A percentile compares a stretch with the other conserved stretches of the same genome.
These are phyloP conservation scores for Ceratocystis cubensis DNA, from an alignment of 2,329 filamentous ascomycete genomes.

Conservation along the genomic window DNA sequence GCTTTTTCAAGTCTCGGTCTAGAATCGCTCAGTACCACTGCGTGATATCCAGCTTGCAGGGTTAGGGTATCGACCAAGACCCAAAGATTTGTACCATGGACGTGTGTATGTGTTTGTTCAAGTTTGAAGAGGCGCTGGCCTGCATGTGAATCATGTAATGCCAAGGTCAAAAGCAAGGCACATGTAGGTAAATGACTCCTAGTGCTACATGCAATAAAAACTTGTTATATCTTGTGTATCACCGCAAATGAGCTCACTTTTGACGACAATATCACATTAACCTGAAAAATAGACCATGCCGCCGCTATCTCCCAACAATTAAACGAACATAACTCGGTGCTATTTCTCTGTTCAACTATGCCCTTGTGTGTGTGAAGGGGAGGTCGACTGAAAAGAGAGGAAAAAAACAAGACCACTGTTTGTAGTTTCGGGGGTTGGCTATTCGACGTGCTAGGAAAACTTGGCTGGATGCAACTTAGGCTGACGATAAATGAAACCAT, in stretches of 20 bases:
- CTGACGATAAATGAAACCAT: not conserved
- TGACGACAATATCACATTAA: not conserved
- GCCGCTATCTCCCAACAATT: no score
- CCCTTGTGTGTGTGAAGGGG: no score
- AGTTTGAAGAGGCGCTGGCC: conserved; percentile 1
- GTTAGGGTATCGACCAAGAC: not conserved
- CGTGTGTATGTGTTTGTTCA: not conserved
- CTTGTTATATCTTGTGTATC: not conserved
- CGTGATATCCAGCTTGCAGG: not conserved
- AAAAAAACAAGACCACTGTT: no score
- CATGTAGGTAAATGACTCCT: not conserved
- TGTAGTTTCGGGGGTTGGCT: no score
- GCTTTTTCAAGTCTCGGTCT: not conserved
- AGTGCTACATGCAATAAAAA: not conserved
- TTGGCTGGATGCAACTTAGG: not conserved
- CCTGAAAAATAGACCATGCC: not conserved
- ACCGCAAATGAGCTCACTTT: not conserved
- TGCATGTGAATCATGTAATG: conserved; percentile 3
- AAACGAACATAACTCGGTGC: no score
- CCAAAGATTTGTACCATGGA: not conserved
- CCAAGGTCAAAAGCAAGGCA: not conserved
- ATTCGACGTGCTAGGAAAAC: no score
- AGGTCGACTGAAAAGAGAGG: no score
- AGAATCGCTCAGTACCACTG: not conserved
- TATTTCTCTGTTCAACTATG: no score